phyloP scores from a whole-genome alignment of 2,329 filamentous ascomycete species.

The Trichophyton simii region DNA sequence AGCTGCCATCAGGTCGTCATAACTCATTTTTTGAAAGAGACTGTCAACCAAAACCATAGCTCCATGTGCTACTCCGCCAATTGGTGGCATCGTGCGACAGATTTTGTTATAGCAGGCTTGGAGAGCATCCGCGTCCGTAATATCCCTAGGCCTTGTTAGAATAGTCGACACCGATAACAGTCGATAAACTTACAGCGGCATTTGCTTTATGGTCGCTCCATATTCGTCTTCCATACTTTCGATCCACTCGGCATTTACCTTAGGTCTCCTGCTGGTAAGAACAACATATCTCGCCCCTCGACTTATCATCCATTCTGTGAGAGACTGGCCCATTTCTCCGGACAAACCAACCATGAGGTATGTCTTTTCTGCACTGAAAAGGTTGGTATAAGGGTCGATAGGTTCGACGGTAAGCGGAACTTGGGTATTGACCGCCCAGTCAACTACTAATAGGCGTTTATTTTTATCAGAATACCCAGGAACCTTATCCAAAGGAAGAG shows the following conservation, averaged over 20 bases:
- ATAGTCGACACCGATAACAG: not conserved
- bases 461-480: not conserved
- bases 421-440: not conserved
- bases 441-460: not conserved
- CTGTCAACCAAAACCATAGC: slow-evolving; percentile 29
- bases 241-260: slow-evolving; percentile 15
- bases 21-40: slow-evolving; percentile 23
- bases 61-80: slow-evolving; percentile 19
- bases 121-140: slow-evolving; percentile 12
- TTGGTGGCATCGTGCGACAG: slow-evolving; percentile 17
- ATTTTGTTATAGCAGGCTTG: slow-evolving; percentile 6
- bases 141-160: slow-evolving; percentile 11
- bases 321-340: slow-evolving; percentile 21
- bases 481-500: slow-evolving; percentile 2
- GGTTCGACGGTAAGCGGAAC: not conserved
- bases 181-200: slow-evolving; percentile 5
- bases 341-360: slow-evolving; percentile 23
- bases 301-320: slow-evolving; percentile 22
- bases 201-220: not conserved
- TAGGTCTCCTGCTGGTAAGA: slow-evolving; percentile 22
- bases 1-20: slow-evolving; percentile 21
- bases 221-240: not conserved
- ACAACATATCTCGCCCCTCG: slow-evolving; percentile 21
- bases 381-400: not conserved
- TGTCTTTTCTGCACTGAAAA: slow-evolving; percentile 16